These are phyloP conservation scores for Cercospora nicotianae DNA, from an alignment of 2,329 filamentous ascomycete genomes.

Conservation along the genomic window DNA sequence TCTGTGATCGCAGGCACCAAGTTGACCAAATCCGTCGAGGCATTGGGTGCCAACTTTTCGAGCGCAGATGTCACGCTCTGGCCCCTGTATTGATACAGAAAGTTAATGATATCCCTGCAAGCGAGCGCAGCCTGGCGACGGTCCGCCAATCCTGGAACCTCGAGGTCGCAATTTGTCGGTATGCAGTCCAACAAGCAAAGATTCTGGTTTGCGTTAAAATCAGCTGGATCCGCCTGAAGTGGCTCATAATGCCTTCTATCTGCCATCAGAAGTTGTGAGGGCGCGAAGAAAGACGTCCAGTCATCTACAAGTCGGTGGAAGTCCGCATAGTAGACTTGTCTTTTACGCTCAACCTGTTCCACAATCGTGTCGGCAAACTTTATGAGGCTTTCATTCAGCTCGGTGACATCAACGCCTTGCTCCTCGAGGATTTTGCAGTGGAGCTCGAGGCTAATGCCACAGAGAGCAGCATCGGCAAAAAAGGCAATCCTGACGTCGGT, in stretches of 20 bases:
- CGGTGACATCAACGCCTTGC: constrained; percentile 13
- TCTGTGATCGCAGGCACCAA: constrained; percentile 55
- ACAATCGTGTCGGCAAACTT: not conserved
- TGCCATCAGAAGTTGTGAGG: constrained; percentile 54
- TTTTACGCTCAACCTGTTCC: not conserved
- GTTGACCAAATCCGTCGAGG: constrained; percentile 54
- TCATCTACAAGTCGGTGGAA: constrained; percentile 24
- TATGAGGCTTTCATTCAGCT: constrained; percentile 16
- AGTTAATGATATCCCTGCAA: constrained; percentile 51
- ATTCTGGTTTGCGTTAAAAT: constrained; percentile 64
- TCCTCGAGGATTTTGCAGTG: constrained; percentile 30
- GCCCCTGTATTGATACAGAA: constrained; percentile 42
- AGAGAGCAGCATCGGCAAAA: constrained; percentile 3
- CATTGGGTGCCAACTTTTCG: constrained; percentile 60
- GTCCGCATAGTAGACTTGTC: constrained; percentile 13
- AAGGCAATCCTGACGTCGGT: not conserved
- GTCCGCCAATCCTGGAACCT: constrained; percentile 33
- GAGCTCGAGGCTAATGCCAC: constrained; percentile 34
- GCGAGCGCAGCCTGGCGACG: constrained; percentile 28
- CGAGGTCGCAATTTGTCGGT: constrained; percentile 49
- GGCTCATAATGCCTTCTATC: constrained; percentile 73
- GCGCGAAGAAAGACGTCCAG: constrained; percentile 27
- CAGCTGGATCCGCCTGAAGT: constrained; percentile 56
- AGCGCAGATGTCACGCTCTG: constrained; percentile 49
- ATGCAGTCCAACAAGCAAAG: constrained; percentile 66